phyloP scores from a whole-genome alignment of 768 basidiomycete species.

The Tricholomella constricta region DNA sequence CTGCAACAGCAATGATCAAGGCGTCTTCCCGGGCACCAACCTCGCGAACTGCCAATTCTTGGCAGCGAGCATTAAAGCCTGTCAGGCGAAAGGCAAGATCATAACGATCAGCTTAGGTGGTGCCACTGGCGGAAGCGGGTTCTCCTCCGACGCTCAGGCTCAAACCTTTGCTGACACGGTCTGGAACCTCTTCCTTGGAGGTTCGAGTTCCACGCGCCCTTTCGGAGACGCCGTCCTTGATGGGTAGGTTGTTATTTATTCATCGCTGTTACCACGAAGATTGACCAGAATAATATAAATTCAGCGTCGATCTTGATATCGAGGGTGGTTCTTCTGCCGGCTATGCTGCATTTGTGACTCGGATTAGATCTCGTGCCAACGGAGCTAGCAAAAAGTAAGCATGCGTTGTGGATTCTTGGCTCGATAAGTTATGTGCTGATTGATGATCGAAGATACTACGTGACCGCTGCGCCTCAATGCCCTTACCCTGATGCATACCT shows the following conservation, averaged over 20 bases:
- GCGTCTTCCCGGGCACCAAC: slow-evolving; percentile 62
- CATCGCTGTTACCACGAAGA: too few species aligned
- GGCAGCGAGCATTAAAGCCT: slow-evolving; percentile 59
- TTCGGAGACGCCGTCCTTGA: slow-evolving; percentile 68
- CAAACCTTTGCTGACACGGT: slow-evolving; percentile 55
- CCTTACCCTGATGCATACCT: slow-evolving; percentile 64
- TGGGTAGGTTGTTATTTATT: slow-evolving; percentile 47
- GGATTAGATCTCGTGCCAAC: slow-evolving; percentile 43
- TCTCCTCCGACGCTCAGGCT: slow-evolving; percentile 58
- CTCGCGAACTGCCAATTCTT: slow-evolving; percentile 63
- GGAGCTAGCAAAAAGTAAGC: slow-evolving; percentile 50
- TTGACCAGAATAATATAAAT: neutral
- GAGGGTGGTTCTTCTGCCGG: slow-evolving; percentile 53
- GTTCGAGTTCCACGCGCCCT: slow-evolving; percentile 55
- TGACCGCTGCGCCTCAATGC: slow-evolving; percentile 58
- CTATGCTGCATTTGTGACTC: slow-evolving; percentile 50
- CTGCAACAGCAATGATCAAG: slow-evolving; percentile 55
- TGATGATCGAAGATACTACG: slow-evolving; percentile 44
- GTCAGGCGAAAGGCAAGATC: slow-evolving; percentile 65
- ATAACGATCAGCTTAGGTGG: slow-evolving; percentile 61
- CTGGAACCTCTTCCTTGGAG: slow-evolving; percentile 72
- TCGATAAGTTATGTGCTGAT: too few species aligned
- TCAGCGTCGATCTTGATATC: slow-evolving; percentile 62
- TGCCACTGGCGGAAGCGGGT: slow-evolving; percentile 60
- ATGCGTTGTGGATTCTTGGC: too few species aligned